Conservation (phyloP, 1,284 basidiomycete species). For the Trichosporon faecale region DNA sequence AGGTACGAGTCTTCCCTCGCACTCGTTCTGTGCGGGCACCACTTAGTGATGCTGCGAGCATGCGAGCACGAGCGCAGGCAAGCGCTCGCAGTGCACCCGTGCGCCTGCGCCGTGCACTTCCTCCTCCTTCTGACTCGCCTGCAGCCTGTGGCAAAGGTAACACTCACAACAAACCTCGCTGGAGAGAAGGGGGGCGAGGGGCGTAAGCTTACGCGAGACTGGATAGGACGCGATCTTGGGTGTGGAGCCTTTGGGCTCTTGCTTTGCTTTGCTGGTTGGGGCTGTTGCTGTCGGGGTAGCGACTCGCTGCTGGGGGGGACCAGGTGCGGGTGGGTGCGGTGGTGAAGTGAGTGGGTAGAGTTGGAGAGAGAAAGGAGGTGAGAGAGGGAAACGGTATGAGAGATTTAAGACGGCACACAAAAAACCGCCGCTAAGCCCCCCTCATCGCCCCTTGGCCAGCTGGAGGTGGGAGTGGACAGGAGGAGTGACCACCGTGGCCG, state of each 20-base stretch:
- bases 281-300: not conserved
- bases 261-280: not conserved
- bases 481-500: not conserved
- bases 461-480: not conserved
- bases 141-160: not conserved
- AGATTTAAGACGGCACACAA: not conserved
- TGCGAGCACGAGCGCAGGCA: not conserved
- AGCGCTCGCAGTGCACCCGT: not conserved
- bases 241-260: constrained; percentile 18
- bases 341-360: not conserved
- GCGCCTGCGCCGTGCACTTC: not conserved
- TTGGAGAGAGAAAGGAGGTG: not conserved
- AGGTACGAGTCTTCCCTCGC: not conserved
- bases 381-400: not conserved
- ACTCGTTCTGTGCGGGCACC: not conserved
- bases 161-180: constrained; percentile 4
- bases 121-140: not conserved
- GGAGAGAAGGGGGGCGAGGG: not conserved
- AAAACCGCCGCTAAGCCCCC: constrained; percentile 2
- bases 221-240: constrained; percentile 17
- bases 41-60: not conserved
- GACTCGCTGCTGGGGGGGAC: not conserved
- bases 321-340: not conserved
- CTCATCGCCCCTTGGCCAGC: not conserved
- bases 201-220: constrained; percentile 7